These are phyloP conservation scores for Entoloma clypeatum DNA, from an alignment of 1,284 basidiomycete species.

Conservation along the genomic window DNA sequence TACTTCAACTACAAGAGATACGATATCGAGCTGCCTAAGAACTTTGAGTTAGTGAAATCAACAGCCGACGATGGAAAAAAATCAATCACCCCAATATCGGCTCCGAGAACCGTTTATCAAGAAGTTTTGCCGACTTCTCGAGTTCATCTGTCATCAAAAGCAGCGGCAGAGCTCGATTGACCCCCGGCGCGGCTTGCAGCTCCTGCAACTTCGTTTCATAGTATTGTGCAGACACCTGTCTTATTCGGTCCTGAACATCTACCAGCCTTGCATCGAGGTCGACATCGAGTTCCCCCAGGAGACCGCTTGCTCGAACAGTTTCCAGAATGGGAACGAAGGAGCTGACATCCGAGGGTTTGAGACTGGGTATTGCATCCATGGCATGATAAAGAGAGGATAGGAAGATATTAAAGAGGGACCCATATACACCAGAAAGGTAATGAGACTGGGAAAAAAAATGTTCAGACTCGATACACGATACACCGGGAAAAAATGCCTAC, in stretches of 20 bases:
- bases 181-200: slow-evolving; percentile 61
- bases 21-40: slow-evolving; percentile 70
- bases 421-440: slow-evolving; percentile 62
- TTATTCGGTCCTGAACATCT: slow-evolving; percentile 72
- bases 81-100: slow-evolving; percentile 67
- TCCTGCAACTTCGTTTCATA: slow-evolving; percentile 72
- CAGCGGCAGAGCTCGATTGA: slow-evolving; percentile 76
- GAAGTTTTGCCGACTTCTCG: slow-evolving; percentile 78
- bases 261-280: slow-evolving; percentile 59
- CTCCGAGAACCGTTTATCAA: slow-evolving; percentile 84
- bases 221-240: slow-evolving; percentile 62
- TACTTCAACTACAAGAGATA: slow-evolving; percentile 73
- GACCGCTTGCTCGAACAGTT: slow-evolving; percentile 65
- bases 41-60: slow-evolving; percentile 1
- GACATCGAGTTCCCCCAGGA: slow-evolving; percentile 64
- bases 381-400: slow-evolving; percentile 82
- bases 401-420: slow-evolving; percentile 82
- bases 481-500: slow-evolving; percentile 43
- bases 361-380: slow-evolving; percentile 69
- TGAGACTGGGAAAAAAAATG: slow-evolving; percentile 43
- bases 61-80: not conserved
- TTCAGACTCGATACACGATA: slow-evolving; percentile 4
- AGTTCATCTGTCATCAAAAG: slow-evolving; percentile 85
- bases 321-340: slow-evolving; percentile 66
- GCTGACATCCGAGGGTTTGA: slow-evolving; percentile 67